phyloP scores from a whole-genome alignment of 2,329 filamentous ascomycete genomes.

The Metarhizium brunneum region DNA sequence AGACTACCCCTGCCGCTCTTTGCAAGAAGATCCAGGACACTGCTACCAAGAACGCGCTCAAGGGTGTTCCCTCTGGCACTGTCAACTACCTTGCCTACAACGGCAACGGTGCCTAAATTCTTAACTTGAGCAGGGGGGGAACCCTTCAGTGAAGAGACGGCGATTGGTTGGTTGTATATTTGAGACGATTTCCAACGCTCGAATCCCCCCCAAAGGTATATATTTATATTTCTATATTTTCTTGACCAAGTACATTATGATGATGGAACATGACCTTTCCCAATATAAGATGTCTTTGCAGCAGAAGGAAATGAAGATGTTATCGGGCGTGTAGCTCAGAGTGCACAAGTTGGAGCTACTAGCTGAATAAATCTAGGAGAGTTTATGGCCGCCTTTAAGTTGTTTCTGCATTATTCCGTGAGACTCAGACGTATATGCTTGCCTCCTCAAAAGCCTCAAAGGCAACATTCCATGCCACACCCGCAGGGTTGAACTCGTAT shows the following conservation, averaged over 20 bases:
- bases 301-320: too few relatives aligned
- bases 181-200: background rate
- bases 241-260: background rate
- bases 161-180: background rate
- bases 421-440: too few relatives aligned
- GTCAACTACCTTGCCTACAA: slow-evolving; percentile 18
- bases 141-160: background rate
- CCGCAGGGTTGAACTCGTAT: too few relatives aligned
- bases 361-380: too few relatives aligned
- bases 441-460: too few relatives aligned
- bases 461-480: too few relatives aligned
- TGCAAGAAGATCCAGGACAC: slow-evolving; percentile 4
- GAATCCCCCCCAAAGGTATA: background rate
- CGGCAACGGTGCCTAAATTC: slow-evolving; percentile 7
- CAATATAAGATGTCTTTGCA: too few relatives aligned
- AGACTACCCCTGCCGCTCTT: slow-evolving; percentile 12
- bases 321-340: too few relatives aligned
- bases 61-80: slow-evolving; percentile 14
- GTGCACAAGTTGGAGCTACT: too few relatives aligned
- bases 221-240: background rate
- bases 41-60: slow-evolving; percentile 13
- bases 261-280: background rate
- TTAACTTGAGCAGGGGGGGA: background rate
- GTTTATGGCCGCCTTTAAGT: too few relatives aligned
- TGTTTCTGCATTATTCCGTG: too few relatives aligned